phyloP scores from a whole-genome alignment of 2,329 filamentous ascomycete species.

The Furcasterigmium sp. region DNA sequence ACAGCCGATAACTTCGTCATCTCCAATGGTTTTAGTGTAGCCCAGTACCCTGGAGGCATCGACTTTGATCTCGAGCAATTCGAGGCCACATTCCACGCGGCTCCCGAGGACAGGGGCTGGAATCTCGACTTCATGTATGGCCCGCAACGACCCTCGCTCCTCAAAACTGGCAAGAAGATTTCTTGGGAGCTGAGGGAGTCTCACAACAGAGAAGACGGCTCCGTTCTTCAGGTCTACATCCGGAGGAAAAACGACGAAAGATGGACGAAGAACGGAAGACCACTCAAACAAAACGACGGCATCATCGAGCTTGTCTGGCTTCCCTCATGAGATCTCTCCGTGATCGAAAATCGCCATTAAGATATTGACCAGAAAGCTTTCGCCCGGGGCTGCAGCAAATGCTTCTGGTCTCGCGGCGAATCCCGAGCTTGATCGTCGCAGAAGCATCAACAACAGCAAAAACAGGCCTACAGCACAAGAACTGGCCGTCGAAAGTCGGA shows the following conservation, averaged over 20 bases:
- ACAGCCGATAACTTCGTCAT: slow-evolving; percentile 48
- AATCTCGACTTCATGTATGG: slow-evolving; percentile 47
- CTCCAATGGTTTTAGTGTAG: slow-evolving; percentile 55
- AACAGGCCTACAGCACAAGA: too few species aligned
- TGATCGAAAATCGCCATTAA: neutral
- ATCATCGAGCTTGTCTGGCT: slow-evolving; percentile 54
- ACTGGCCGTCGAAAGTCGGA: too few species aligned
- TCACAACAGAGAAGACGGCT: slow-evolving; percentile 39
- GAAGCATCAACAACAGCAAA: too few species aligned
- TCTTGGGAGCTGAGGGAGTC: slow-evolving; percentile 51
- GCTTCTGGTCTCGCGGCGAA: too few species aligned
- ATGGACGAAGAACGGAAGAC: slow-evolving; percentile 40
- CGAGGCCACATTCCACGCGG: slow-evolving; percentile 47
- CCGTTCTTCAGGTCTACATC: slow-evolving; percentile 48
- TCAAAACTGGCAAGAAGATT: slow-evolving; percentile 45
- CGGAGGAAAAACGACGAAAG: slow-evolving; percentile 46
- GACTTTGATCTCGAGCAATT: slow-evolving; percentile 43
- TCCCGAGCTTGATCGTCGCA: too few species aligned
- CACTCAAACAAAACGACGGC: slow-evolving; percentile 49
- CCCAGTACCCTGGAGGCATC: slow-evolving; percentile 48
- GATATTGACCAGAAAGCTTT: too few species aligned
- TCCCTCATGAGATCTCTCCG: slow-evolving; percentile 19
- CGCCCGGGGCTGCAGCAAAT: too few species aligned
- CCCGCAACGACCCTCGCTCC: slow-evolving; percentile 40
- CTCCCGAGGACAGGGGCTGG: slow-evolving; percentile 41